phyloP scores from a whole-genome alignment of 768 basidiomycete species.

The Kwoniella mangroviensis region DNA sequence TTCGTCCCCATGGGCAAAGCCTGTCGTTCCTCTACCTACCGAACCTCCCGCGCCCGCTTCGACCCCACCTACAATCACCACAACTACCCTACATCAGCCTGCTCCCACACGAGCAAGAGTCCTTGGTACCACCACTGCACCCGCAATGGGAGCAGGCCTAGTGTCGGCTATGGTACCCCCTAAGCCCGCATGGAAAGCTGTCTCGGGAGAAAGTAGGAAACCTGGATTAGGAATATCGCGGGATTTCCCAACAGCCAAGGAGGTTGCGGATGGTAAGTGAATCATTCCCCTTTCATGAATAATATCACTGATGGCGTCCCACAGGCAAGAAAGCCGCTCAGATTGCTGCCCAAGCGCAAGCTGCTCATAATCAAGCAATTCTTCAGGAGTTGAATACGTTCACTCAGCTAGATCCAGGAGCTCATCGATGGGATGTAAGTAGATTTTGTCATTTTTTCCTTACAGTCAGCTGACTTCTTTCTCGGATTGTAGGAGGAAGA shows the following conservation, averaged over 20 bases:
- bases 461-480: slow-evolving; percentile 14
- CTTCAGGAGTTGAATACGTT: slow-evolving; percentile 90
- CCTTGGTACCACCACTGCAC: slow-evolving; percentile 22
- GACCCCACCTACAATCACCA: slow-evolving; percentile 13
- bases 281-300: not conserved
- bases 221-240: slow-evolving; percentile 57
- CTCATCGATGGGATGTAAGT: slow-evolving; percentile 95
- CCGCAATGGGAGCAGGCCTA: slow-evolving; percentile 36
- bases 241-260: slow-evolving; percentile 96
- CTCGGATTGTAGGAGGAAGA: slow-evolving; percentile 72
- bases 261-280: slow-evolving; percentile 80
- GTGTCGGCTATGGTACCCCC: slow-evolving; percentile 26
- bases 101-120: slow-evolving; percentile 51
- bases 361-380: slow-evolving; percentile 68
- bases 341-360: slow-evolving; percentile 64
- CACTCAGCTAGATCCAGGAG: slow-evolving; percentile 89
- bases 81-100: slow-evolving; percentile 34
- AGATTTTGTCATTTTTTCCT: not conserved
- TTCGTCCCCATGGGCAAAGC: slow-evolving; percentile 72
- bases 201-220: slow-evolving; percentile 57
- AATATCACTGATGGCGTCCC: slow-evolving; percentile 8
- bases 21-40: slow-evolving; percentile 57
- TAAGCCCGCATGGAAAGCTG: slow-evolving; percentile 76
- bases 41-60: not conserved
- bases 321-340: slow-evolving; percentile 49